Evolutionary conservation across 768 basidiomycete species (phyloP).

Genomic region (Boletus vermiculosoides): DNA sequence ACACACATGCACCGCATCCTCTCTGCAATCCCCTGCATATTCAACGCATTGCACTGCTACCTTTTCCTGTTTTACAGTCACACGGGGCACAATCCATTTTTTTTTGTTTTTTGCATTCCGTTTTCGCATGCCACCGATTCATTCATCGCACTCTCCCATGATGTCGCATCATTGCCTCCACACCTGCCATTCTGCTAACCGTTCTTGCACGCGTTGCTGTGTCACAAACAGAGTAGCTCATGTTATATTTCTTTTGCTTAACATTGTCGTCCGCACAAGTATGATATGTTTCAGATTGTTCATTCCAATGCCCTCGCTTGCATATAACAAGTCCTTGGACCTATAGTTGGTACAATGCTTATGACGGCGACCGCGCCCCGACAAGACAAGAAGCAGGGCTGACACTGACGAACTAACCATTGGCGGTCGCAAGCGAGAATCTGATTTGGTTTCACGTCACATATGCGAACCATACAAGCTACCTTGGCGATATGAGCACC

Average conservation of each 20-base stretch:
- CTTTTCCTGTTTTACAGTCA: slow-evolving; percentile 14
- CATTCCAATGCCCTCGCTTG: slow-evolving; percentile 3
- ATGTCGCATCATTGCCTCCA: slow-evolving; percentile 19
- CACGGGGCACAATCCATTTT: slow-evolving; percentile 16
- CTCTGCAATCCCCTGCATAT: slow-evolving; percentile 23
- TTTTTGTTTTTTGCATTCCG: slow-evolving; percentile 19
- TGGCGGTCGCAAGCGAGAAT: neutral
- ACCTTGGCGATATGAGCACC: slow-evolving; percentile 6
- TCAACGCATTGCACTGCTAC: slow-evolving; percentile 23
- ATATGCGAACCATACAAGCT: neutral
- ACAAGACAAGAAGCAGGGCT: neutral
- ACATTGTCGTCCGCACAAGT: slow-evolving; percentile 15
- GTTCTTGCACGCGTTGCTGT: slow-evolving; percentile 18
- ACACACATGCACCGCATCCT: slow-evolving; percentile 24
- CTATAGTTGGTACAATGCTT: neutral
- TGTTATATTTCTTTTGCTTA: slow-evolving; percentile 19
- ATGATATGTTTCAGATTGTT: slow-evolving; percentile 19
- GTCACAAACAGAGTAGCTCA: slow-evolving; percentile 9
- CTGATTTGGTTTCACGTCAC: neutral
- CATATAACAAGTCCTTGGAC: slow-evolving; percentile 5
- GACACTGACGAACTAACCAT: neutral
- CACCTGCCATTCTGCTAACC: slow-evolving; percentile 6
- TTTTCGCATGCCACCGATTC: slow-evolving; percentile 25
- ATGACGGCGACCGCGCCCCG: neutral
- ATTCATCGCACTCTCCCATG: slow-evolving; percentile 16